These are phyloP conservation scores for Solanum okadae DNA, from an alignment of 257 asterid genomes.

Conservation along the genomic window DNA sequence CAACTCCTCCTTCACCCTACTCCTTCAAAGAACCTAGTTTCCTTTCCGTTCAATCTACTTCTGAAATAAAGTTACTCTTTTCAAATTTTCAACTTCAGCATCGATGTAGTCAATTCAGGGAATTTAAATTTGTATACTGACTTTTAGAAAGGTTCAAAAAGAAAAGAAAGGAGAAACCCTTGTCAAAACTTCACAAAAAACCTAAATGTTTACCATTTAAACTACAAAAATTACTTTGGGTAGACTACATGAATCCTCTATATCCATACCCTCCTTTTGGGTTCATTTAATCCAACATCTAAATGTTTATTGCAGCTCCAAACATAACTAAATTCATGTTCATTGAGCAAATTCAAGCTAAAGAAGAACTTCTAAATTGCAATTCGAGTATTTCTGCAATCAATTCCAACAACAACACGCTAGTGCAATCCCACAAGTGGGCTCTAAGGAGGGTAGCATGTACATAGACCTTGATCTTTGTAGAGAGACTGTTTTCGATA, in stretches of 20 bases:
- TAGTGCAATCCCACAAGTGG: neutral
- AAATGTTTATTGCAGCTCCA: neutral
- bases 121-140: neutral
- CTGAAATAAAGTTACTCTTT: neutral
- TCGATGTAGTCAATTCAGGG: neutral
- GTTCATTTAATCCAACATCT: neutral
- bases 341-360: neutral
- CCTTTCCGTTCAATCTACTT: neutral
- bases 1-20: conserved; percentile 1
- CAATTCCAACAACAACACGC: neutral
- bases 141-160: neutral
- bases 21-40: neutral
- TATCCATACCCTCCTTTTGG: neutral
- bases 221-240: neutral
- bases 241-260: neutral
- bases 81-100: neutral
- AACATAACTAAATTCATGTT: neutral
- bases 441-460: neutral
- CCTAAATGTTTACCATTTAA: neutral
- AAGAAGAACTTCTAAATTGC: neutral
- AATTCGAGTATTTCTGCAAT: neutral
- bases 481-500: neutral
- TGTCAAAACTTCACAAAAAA: neutral
- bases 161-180: neutral
- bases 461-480: neutral